Evolutionary conservation across 257 asterid species (phyloP).

Genomic region (Linderniella brevidens): DNA sequence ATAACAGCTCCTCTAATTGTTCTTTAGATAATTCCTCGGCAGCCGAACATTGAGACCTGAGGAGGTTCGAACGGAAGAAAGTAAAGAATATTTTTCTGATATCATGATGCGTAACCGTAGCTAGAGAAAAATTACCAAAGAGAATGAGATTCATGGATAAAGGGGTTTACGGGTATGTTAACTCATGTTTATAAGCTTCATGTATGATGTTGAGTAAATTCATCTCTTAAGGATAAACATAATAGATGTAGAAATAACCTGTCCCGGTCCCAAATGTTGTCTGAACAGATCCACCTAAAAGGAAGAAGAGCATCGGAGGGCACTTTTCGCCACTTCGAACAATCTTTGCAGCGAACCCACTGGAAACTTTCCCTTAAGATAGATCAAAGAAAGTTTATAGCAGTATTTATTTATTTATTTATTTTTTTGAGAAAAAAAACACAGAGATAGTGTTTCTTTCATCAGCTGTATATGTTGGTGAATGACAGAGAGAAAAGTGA

Average conservation of each 20-base stretch:
- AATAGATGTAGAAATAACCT: conserved; percentile 31
- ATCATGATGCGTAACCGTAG: not conserved
- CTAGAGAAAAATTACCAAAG: not conserved
- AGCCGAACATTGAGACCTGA: conserved; percentile 61
- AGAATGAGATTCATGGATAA: conserved; percentile 3
- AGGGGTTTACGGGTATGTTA: not conserved
- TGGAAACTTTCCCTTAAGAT: conserved; percentile 35
- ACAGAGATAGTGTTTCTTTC: too few species aligned
- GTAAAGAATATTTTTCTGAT: conserved; percentile 1
- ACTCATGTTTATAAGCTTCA: too few species aligned
- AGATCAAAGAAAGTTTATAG: too few species aligned
- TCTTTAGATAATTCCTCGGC: conserved; percentile 47
- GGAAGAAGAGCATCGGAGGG: conserved; percentile 59
- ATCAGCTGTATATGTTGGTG: too few species aligned
- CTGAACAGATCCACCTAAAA: conserved; percentile 71
- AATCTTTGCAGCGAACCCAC: conserved; percentile 89
- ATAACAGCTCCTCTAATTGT: conserved; percentile 40
- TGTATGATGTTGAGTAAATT: too few species aligned
- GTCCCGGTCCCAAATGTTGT: conserved; percentile 48
- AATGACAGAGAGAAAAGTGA: too few species aligned
- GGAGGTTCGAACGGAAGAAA: conserved; percentile 12
- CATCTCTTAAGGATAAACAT: too few species aligned
- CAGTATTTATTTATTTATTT: too few species aligned
- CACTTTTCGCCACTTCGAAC: conserved; percentile 87
- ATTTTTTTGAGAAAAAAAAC: too few species aligned